These are phyloP conservation scores for Arthromyces matolae DNA, from an alignment of 768 basidiomycete species.

Conservation along the genomic window DNA sequence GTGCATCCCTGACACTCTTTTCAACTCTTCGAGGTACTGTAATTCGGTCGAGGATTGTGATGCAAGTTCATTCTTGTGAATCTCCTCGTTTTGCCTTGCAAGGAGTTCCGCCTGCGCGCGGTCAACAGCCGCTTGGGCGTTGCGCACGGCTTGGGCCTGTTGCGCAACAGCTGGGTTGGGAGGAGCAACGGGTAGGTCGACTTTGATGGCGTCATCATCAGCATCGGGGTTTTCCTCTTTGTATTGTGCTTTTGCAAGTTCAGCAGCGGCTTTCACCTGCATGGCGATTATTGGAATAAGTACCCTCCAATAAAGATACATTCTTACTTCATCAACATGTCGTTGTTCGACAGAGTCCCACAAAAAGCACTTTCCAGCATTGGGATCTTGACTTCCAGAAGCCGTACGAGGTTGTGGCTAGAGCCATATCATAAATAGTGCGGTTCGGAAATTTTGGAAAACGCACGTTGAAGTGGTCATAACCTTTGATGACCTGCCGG, in stretches of 20 bases:
- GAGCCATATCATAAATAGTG: slow-evolving; percentile 12
- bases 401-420: slow-evolving; percentile 8
- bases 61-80: background rate
- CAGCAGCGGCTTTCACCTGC: slow-evolving; percentile 67
- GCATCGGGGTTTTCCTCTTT: slow-evolving; percentile 60
- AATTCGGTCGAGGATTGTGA: background rate
- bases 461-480: slow-evolving; percentile 69
- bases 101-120: slow-evolving; percentile 1
- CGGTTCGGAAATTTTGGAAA: slow-evolving; percentile 2
- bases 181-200: slow-evolving; percentile 55
- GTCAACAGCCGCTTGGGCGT: slow-evolving; percentile 6
- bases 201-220: slow-evolving; percentile 53
- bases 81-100: background rate
- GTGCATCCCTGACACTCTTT: background rate
- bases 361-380: slow-evolving; percentile 51
- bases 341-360: slow-evolving; percentile 68
- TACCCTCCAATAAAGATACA: background rate
- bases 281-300: background rate
- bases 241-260: slow-evolving; percentile 61
- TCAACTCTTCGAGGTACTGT: background rate
- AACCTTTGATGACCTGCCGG: slow-evolving; percentile 64
- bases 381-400: slow-evolving; percentile 19
- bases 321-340: slow-evolving; percentile 60
- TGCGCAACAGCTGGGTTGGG: slow-evolving; percentile 12
- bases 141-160: background rate